Evolutionary conservation across 106 monocot genomes (phyloP).

Genomic region (Iris macrosiphon): DNA sequence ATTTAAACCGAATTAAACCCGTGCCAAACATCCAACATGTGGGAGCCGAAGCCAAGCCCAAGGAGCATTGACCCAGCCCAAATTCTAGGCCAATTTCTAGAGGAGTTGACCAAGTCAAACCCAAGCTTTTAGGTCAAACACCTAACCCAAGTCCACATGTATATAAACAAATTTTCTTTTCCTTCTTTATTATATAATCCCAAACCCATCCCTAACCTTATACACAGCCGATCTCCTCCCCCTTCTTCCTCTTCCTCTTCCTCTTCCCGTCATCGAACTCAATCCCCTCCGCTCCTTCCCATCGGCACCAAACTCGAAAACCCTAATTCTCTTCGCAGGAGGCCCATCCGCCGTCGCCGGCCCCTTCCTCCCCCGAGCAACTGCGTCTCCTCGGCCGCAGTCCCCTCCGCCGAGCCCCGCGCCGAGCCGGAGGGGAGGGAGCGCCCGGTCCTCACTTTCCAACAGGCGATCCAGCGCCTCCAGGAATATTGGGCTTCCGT

Average conservation of each 20-base stretch:
- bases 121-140: too few species aligned
- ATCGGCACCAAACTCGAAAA: conserved; percentile 2
- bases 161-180: too few species aligned
- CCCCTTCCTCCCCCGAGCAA: conserved; percentile 15
- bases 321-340: neutral
- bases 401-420: conserved; percentile 5
- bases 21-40: too few species aligned
- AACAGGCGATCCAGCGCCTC: conserved; percentile 75
- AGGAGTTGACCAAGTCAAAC: too few species aligned
- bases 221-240: too few species aligned
- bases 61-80: too few species aligned
- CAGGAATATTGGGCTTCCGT: conserved; percentile 92
- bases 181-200: too few species aligned
- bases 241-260: neutral
- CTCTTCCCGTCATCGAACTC: conserved; percentile 6
- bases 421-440: neutral
- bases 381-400: conserved; percentile 17
- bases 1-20: too few species aligned
- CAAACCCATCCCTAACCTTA: too few species aligned
- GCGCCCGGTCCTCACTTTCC: conserved; percentile 45
- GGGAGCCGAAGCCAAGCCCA: too few species aligned
- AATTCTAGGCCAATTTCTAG: too few species aligned
- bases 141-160: too few species aligned
- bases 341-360: neutral
- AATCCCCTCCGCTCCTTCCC: conserved; percentile 9